Percentiles rank a stretch among this genome's conserved stretches.
phyloP scores from a whole-genome alignment of 305 asterid species.

The Rubia peregrina region DNA sequence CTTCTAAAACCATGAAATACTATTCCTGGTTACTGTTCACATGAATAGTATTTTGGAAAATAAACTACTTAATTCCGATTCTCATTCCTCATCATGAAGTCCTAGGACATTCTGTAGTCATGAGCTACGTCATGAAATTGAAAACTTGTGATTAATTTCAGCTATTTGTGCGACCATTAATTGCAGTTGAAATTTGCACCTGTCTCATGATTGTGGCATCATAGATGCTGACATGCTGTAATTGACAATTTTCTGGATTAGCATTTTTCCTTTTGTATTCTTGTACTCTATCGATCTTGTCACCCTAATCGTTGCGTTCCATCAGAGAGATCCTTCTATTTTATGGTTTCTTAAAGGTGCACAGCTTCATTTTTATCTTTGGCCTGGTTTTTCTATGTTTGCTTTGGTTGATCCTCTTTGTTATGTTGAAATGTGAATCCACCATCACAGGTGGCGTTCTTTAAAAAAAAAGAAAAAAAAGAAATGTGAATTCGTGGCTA shows the following conservation, averaged over 20 bases:
- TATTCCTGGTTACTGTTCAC: too few relatives aligned
- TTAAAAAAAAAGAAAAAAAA: too few relatives aligned
- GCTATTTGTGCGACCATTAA: not conserved
- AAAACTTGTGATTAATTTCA: not conserved
- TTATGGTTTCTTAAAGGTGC: not conserved
- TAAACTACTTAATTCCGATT: too few relatives aligned
- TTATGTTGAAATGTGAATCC: not conserved
- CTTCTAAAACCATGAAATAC: too few relatives aligned
- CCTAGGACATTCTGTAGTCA: not conserved
- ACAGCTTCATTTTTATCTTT: not conserved
- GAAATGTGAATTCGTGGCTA: too few relatives aligned
- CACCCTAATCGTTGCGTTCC: not conserved
- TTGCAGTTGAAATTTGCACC: not conserved
- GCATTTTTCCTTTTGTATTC: not conserved
- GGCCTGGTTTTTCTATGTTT: not conserved
- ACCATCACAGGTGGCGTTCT: too few relatives aligned
- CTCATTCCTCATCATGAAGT: too few relatives aligned
- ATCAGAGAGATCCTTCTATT: not conserved
- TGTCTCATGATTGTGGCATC: not conserved
- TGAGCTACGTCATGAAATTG: not conserved
- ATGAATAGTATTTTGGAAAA: too few relatives aligned
- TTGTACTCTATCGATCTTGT: too few relatives aligned
- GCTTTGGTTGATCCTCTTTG: not conserved
- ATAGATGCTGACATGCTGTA: conserved; percentile 1
- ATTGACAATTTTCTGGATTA: not conserved